Conservation (phyloP, 2,329 filamentous ascomycete genomes). For the Davidsoniella neocaledoniae region DNA sequence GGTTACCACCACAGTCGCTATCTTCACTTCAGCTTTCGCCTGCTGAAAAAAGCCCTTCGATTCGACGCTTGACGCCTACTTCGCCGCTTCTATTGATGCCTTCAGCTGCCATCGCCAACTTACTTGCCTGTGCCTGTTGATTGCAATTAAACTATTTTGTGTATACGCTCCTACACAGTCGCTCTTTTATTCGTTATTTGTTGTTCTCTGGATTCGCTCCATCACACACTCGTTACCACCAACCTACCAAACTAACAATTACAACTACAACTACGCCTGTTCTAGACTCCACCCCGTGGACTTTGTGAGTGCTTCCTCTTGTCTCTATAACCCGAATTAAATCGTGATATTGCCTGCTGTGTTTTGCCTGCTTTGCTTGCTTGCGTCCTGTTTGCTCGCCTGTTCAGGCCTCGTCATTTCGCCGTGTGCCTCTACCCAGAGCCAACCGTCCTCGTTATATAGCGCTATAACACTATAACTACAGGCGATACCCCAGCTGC, state of each 20-base stretch:
- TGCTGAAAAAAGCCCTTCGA: background rate
- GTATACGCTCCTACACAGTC: background rate
- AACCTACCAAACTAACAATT: too few species aligned
- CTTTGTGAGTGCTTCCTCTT: too few species aligned
- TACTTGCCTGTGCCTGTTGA: background rate
- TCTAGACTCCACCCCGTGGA: too few species aligned
- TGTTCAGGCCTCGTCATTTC: background rate
- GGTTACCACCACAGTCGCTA: background rate
- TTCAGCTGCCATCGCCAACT: background rate
- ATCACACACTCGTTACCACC: background rate
- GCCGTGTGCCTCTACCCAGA: background rate
- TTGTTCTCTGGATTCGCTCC: background rate
- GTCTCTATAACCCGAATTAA: too few species aligned
- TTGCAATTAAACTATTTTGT: too few species aligned
- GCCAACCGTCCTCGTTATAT: background rate
- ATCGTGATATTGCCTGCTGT: too few species aligned
- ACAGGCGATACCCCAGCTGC: background rate
- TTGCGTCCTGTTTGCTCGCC: too few species aligned
- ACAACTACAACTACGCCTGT: too few species aligned
- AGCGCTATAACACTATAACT: background rate
- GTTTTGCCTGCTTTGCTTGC: too few species aligned
- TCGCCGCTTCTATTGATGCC: background rate
- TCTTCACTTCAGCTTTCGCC: background rate
- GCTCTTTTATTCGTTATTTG: background rate
- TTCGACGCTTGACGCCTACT: background rate